These are phyloP conservation scores for Citrus trifoliata DNA, from an alignment of 345 rosid genomes.

Conservation along the genomic window DNA sequence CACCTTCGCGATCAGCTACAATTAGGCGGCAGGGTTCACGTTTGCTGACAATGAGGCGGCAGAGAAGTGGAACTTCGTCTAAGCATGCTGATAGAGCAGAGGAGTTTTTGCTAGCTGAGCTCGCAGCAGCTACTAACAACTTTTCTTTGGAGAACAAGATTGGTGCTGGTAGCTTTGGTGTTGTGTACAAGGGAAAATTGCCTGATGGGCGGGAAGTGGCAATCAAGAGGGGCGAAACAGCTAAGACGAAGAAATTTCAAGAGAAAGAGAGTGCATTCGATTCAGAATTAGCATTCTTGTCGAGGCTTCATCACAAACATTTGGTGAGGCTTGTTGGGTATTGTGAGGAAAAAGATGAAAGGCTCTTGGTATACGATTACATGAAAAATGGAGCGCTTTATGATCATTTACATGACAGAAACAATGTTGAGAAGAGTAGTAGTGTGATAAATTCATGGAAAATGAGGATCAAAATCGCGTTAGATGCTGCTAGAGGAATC, in stretches of 20 bases:
- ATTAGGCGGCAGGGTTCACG: slow-evolving; percentile 78
- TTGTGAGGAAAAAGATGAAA: slow-evolving; percentile 79
- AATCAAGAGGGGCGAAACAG: slow-evolving; percentile 80
- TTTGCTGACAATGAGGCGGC: slow-evolving; percentile 62
- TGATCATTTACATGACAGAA: slow-evolving; percentile 68
- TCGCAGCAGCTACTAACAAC: slow-evolving; percentile 67
- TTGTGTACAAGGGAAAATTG: slow-evolving; percentile 76
- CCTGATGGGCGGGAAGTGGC: slow-evolving; percentile 81
- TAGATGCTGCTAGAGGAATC: slow-evolving; percentile 86
- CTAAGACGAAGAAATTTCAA: slow-evolving; percentile 63
- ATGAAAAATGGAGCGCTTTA: slow-evolving; percentile 88
- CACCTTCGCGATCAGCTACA: slow-evolving; percentile 59
- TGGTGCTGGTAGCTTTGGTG: slow-evolving; percentile 87
- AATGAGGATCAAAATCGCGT: slow-evolving; percentile 71
- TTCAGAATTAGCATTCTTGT: slow-evolving; percentile 76
- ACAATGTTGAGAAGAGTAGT: slow-evolving; percentile 56
- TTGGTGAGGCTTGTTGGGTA: slow-evolving; percentile 84
- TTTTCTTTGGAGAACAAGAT: slow-evolving; percentile 79
- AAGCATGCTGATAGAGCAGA: slow-evolving; percentile 80
- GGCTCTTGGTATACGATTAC: slow-evolving; percentile 82
- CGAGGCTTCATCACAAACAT: slow-evolving; percentile 89
- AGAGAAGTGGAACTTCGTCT: slow-evolving; percentile 91
- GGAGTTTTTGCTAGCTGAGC: slow-evolving; percentile 64
- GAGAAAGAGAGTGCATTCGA: slow-evolving; percentile 94
- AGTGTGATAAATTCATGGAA: slow-evolving; percentile 82